Evolutionary conservation across 2,329 filamentous ascomycete species (phyloP).

Genomic region (Dactylellina haptotyla): DNA sequence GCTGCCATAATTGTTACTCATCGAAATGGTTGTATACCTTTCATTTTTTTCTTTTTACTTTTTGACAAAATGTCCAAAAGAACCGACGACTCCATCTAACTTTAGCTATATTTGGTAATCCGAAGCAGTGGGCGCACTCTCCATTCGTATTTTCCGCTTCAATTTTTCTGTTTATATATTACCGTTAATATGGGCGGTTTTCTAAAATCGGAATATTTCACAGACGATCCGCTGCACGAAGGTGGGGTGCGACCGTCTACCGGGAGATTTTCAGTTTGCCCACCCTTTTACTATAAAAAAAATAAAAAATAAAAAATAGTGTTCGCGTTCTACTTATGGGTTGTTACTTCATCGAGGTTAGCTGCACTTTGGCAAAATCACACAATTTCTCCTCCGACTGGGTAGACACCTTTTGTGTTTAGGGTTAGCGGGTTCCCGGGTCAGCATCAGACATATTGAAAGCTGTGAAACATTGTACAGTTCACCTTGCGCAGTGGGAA

Average conservation of each 20-base stretch:
- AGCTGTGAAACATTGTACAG: slow-evolving; percentile 41
- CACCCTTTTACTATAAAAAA: no score
- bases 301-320: no score
- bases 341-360: no score
- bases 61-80: background rate
- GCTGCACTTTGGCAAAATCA: no score
- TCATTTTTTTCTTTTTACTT: no score
- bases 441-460: background rate
- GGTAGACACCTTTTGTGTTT: background rate
- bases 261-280: background rate
- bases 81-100: background rate
- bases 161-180: background rate
- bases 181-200: slow-evolving; percentile 1
- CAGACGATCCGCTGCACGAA: slow-evolving; percentile 50
- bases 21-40: no score
- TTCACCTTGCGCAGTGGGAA: slow-evolving; percentile 16
- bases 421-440: background rate
- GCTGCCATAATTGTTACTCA: no score
- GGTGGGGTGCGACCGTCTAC: slow-evolving; percentile 30
- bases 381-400: no score
- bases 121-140: slow-evolving; percentile 29
- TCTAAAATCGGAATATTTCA: slow-evolving; percentile 51
- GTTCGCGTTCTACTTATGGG: background rate
- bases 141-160: background rate
- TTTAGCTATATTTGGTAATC: slow-evolving; percentile 45